Evolutionary conservation across 2,329 filamentous ascomycete genomes (phyloP), one percentile per base, ranked within the genome.

Genomic region (Cladophialophora chaetospira): DNA sequence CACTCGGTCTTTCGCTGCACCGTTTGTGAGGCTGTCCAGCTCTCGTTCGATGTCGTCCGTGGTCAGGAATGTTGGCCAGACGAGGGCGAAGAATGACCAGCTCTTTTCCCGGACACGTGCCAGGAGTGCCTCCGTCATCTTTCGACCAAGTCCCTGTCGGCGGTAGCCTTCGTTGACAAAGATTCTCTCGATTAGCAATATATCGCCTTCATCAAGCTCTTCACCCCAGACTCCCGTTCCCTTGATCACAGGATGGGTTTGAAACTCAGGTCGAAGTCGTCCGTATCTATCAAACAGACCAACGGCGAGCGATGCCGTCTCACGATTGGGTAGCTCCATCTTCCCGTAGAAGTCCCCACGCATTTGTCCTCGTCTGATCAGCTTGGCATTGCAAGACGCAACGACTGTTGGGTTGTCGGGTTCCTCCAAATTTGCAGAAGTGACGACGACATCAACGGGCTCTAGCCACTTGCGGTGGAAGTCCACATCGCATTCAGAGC

Each of bases 251-350:
- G 61, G 63, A 54, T 70, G 70, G 10, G 66, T 52, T 38, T 68
- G 68, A 54, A 69, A 70, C 44, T 73, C 69, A 21, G 58, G 29
- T 40, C 68, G 69, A 21, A 76, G 63, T 49, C 65, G 65, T 40
- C 72, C 73, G 54, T 74, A 75, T 21, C 69, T 63, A 55, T 75
- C 69, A 56, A 75, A 74, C 3, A 76, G 48, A 6, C 68, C 58
- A 55, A 74, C 72, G 11, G 68, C 72, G n/a, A 76, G 55, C 13
- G 58, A 29, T 44, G 66, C 65, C 15, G 66, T 64, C 31, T 71
- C 69, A 53, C 62, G 40, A 38, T 64, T 64, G 25, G 61, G 61
- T 50, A 57, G 60, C 50, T 74, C 69, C 68, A 75, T 74, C 3
- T 68, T 53, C 25, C 58, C 38, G 66, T 68, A 71, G 62, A 75